These are phyloP conservation scores for Daedalea quercina DNA, from an alignment of 768 basidiomycete genomes.

Conservation along the genomic window DNA sequence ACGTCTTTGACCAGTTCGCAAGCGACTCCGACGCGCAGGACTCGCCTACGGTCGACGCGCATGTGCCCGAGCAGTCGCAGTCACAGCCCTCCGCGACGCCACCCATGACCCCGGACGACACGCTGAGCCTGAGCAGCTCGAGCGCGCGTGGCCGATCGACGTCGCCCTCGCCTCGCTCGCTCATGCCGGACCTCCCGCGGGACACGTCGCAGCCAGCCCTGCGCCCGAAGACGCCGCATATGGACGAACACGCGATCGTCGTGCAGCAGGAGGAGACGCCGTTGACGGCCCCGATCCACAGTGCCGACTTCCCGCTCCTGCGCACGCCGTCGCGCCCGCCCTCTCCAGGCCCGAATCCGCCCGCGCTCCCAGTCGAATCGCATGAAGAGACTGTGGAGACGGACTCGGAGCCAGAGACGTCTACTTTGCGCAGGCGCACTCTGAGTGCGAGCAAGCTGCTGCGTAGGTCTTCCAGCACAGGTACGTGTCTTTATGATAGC, in stretches of 20 bases:
- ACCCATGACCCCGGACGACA: conserved; percentile 25
- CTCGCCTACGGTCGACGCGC: neutral
- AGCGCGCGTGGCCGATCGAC: conserved; percentile 13
- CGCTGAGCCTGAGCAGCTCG: conserved; percentile 16
- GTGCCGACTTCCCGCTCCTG: conserved; percentile 16
- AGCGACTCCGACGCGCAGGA: neutral
- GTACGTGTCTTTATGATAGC: no score
- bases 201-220: neutral
- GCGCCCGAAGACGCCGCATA: neutral
- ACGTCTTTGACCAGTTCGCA: conserved; percentile 8
- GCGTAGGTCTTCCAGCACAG: neutral
- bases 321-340: conserved; percentile 11
- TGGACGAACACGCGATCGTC: conserved; percentile 1
- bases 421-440: conserved; percentile 3
- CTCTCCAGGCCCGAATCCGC: conserved; percentile 8
- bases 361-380: conserved; percentile 2
- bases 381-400: conserved; percentile 1
- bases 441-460: neutral
- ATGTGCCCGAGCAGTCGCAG: conserved; percentile 5
- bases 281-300: conserved; percentile 9
- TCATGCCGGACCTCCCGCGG: conserved; percentile 8
- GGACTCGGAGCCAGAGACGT: conserved; percentile 10
- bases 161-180: conserved; percentile 7
- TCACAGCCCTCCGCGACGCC: conserved; percentile 14
- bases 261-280: conserved; percentile 10